Conservation (phyloP, 225 moss, liverwort and hornwort genomes). For the Takakia lepidozioides region DNA sequence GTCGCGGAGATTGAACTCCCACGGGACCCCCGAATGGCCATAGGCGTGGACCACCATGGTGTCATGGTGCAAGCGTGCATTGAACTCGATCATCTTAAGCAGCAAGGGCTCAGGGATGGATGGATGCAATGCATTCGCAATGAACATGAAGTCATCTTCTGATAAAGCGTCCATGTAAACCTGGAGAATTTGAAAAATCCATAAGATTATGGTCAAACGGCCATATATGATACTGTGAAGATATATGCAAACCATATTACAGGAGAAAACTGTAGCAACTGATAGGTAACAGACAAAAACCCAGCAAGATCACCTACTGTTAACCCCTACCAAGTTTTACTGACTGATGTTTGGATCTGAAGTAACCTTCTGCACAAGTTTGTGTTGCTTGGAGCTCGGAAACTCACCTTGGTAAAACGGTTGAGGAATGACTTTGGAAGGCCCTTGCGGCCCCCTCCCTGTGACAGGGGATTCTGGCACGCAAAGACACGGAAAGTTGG, state of each 20-base stretch:
- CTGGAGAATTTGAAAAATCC: no score
- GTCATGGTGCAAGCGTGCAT: slow-evolving; percentile 65
- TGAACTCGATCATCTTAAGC: slow-evolving; percentile 77
- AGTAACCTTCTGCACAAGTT: no score
- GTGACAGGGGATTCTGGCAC: slow-evolving; percentile 91
- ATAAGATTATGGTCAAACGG: no score
- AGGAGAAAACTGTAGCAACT: no score
- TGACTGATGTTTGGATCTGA: no score
- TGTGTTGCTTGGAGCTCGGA: no score
- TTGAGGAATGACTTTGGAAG: slow-evolving; percentile 96
- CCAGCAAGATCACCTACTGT: no score
- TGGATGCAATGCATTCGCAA: slow-evolving; percentile 73
- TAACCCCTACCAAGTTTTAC: no score
- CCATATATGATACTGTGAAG: no score
- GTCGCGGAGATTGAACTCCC: slow-evolving; percentile 97
- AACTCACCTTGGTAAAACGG: slow-evolving; percentile 97
- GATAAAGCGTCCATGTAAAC: slow-evolving; percentile 78
- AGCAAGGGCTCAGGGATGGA: slow-evolving; percentile 50
- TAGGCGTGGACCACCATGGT: slow-evolving; percentile 72
- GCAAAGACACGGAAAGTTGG: slow-evolving; percentile 87
- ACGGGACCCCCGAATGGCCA: slow-evolving; percentile 80
- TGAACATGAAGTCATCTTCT: slow-evolving; percentile 65
- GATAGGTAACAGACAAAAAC: no score
- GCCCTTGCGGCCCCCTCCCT: slow-evolving; percentile 98
- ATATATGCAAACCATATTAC: no score